phyloP scores from a whole-genome alignment of 257 asterid genomes.

The Marsdenia floribunda region DNA sequence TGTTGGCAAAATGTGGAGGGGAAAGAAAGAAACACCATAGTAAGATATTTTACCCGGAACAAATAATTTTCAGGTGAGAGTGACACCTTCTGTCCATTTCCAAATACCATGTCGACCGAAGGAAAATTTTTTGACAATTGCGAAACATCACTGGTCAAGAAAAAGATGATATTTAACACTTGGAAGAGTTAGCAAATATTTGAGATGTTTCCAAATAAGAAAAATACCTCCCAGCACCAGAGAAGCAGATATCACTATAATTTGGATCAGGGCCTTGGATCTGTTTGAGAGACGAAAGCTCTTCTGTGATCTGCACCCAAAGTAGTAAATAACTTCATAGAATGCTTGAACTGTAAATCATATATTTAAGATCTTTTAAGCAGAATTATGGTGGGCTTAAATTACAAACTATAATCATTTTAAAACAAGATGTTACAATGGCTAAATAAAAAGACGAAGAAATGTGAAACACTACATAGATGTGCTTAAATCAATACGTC shows the following conservation, averaged over 20 bases:
- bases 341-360: neutral
- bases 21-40: neutral
- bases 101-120: slow-evolving; percentile 82
- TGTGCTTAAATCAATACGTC: neutral
- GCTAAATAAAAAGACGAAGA: neutral
- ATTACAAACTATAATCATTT: neutral
- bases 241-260: slow-evolving; percentile 87
- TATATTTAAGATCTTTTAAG: neutral
- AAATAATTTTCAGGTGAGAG: slow-evolving; percentile 92
- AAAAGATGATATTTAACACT: slow-evolving; percentile 19
- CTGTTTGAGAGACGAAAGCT: slow-evolving; percentile 60
- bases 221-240: slow-evolving; percentile 94
- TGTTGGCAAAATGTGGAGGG: neutral
- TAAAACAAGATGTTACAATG: neutral
- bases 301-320: slow-evolving; percentile 60
- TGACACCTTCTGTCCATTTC: slow-evolving; percentile 72
- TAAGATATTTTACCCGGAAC: slow-evolving; percentile 59
- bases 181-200: slow-evolving; percentile 6
- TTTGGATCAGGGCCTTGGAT: slow-evolving; percentile 90
- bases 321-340: slow-evolving; percentile 7
- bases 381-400: neutral
- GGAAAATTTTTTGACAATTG: slow-evolving; percentile 74
- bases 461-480: neutral
- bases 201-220: neutral
- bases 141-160: slow-evolving; percentile 62